A percentile compares a stretch with the other conserved stretches of the same genome.
phyloP scores from a whole-genome alignment of 129 eudicot genomes.

The Chrysanthemum lavandulifolium region DNA sequence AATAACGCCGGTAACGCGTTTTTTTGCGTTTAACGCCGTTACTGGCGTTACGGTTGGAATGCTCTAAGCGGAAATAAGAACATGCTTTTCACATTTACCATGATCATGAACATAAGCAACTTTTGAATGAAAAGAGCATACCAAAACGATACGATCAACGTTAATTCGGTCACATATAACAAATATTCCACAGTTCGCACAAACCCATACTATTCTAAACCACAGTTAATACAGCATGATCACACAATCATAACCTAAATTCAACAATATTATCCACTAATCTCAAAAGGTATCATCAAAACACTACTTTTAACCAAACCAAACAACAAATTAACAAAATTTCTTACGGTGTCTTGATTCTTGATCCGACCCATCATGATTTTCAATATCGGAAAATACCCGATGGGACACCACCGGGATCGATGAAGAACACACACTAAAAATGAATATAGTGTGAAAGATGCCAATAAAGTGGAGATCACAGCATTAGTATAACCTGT shows the following conservation, averaged over 20 bases:
- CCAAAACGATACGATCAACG: no score
- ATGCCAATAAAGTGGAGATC: slow-evolving; percentile 59
- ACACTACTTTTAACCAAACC: background rate
- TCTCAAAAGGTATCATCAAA: background rate
- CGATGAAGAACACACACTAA: slow-evolving; percentile 58
- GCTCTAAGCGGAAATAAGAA: no score
- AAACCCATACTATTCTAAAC: background rate
- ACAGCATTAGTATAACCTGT: slow-evolving; percentile 47
- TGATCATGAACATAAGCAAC: no score
- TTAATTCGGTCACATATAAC: no score
- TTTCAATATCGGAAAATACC: slow-evolving; percentile 83
- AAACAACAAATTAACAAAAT: background rate
- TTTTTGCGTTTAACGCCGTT: no score
- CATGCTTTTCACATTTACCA: no score
- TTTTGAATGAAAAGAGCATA: no score
- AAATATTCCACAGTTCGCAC: background rate
- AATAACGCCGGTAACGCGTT: no score
- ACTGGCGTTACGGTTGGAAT: no score
- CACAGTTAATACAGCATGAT: background rate
- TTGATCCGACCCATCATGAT: slow-evolving; percentile 54
- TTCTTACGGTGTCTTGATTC: slow-evolving; percentile 57
- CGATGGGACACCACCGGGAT: slow-evolving; percentile 55
- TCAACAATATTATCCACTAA: background rate
- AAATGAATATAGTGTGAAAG: slow-evolving; percentile 53
- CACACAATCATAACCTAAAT: slow-evolving; percentile 1